Evolutionary conservation across 2,329 filamentous ascomycete species (phyloP), one percentile per base, ranked within the genome.

Genomic region (Bipolaris victoriae): DNA sequence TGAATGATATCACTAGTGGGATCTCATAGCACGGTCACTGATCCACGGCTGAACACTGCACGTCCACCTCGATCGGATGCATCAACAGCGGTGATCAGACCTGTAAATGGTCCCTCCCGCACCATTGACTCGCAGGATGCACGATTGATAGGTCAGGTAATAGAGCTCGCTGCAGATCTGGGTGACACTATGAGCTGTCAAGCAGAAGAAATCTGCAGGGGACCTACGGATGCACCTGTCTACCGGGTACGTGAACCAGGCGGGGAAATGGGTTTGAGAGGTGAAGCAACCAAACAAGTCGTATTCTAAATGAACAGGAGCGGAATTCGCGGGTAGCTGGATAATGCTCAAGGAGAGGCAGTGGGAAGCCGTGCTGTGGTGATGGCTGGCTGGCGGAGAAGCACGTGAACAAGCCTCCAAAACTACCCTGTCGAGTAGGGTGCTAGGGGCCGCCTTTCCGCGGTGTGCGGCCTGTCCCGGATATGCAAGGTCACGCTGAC

Each of bases 1-100:
- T 58, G 62, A 50, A 61, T 41, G 50, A 45, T 47, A 60, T 53
- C 49, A 55, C 43, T 13, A 48, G 47, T 47, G 20, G 11, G 39
- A 40, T 53, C 3, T n/a, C 7, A 20, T 46, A 26, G 45, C 31
- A 49, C 36, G 31, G 40, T 20, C 49, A 39, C 46, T 61, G 52
- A 49, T 44, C 35, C 48, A 60, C 57, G 64, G 55, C 61, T 16
- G 49, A 49, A 45, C 41, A 44, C 35, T 52, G 52, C 48, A 55
- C 48, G 31, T 37, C 49, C 52, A 62, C 46, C 44, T 26, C 40
- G 46, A 61, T 56, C 36, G 24, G 40, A 24, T 41, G 36, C 43
- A 46, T 35, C 31, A 40, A 47, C 49, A 40, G 50, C 36, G 9
- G 29, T 49, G 31, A 33, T 43, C 35, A 41, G 60, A 55, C 52